Evolutionary conservation across 2,329 filamentous ascomycete species (phyloP).

Genomic region (Alternaria sp.): DNA sequence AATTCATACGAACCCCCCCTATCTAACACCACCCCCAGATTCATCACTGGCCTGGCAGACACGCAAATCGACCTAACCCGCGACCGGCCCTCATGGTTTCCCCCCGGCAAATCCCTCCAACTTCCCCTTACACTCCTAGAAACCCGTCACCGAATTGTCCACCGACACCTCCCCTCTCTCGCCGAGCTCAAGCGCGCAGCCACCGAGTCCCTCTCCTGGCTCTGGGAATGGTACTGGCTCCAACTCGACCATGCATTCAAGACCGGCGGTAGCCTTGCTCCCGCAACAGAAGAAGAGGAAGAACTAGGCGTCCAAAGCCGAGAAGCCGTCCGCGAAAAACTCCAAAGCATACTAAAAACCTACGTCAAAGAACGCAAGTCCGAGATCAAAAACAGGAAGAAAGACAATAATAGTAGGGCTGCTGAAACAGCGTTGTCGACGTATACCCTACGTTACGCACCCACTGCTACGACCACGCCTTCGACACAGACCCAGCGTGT

Average conservation of each 20-base stretch:
- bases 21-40: constrained; percentile 55
- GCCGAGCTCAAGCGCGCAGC: constrained; percentile 73
- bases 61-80: constrained; percentile 54
- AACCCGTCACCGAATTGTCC: constrained; percentile 85
- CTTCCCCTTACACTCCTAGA: constrained; percentile 78
- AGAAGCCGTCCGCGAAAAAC: constrained; percentile 23
- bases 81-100: constrained; percentile 35
- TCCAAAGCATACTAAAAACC: constrained; percentile 39
- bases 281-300: not conserved
- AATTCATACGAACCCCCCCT: not conserved
- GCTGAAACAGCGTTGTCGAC: constrained; percentile 24
- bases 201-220: constrained; percentile 76
- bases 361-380: constrained; percentile 41
- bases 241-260: constrained; percentile 51
- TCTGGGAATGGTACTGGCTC: constrained; percentile 88
- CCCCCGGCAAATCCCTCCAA: constrained; percentile 27
- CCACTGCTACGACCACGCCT: constrained; percentile 4
- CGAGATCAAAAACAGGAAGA: constrained; percentile 35
- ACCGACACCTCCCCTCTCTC: constrained; percentile 83
- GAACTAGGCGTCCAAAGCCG: constrained; percentile 9
- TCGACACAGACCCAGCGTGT: not conserved
- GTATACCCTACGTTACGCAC: constrained; percentile 18
- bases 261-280: not conserved
- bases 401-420: constrained; percentile 14
- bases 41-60: constrained; percentile 81